phyloP scores from a whole-genome alignment of 306 rosid species.

The Citrullus amarus region DNA sequence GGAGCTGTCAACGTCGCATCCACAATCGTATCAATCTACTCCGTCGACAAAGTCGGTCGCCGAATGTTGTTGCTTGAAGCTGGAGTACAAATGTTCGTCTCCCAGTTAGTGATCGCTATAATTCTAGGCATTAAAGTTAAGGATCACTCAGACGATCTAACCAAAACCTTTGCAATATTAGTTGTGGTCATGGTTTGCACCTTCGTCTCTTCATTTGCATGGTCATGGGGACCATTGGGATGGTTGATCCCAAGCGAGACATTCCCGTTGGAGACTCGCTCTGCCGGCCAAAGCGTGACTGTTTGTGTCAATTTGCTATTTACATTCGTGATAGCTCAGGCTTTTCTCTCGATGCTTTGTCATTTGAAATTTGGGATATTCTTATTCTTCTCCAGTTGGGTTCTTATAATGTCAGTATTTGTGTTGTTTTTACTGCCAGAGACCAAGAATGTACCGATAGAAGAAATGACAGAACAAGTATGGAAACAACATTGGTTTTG shows the following conservation, averaged over 20 bases:
- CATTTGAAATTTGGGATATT: conserved; percentile 35
- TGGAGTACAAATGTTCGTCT: conserved; percentile 51
- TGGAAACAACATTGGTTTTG: conserved; percentile 52
- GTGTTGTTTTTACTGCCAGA: conserved; percentile 34
- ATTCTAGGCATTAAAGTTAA: conserved; percentile 27
- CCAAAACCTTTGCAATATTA: conserved; percentile 20
- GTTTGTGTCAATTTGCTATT: conserved; percentile 44
- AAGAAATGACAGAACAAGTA: conserved; percentile 40
- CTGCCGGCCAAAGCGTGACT: conserved; percentile 42
- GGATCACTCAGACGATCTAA: conserved; percentile 21
- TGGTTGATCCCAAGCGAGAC: conserved; percentile 62
- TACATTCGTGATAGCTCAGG: conserved; percentile 49
- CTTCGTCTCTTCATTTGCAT: conserved; percentile 47
- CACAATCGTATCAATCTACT: conserved; percentile 40
- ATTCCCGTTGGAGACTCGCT: conserved; percentile 46
- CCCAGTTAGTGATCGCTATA: conserved; percentile 34
- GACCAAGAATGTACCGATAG: conserved; percentile 43
- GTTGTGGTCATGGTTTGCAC: conserved; percentile 53
- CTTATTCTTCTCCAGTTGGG: conserved; percentile 46
- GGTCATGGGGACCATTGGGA: conserved; percentile 76
- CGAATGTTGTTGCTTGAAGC: conserved; percentile 45
- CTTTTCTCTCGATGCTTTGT: conserved; percentile 52
- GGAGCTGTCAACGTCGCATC: conserved; percentile 46
- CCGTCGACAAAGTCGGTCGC: conserved; percentile 42
- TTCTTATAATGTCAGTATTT: conserved; percentile 25